Evolutionary conservation across 768 basidiomycete genomes (phyloP).

Genomic region (Candolleomyces eurysporus): DNA sequence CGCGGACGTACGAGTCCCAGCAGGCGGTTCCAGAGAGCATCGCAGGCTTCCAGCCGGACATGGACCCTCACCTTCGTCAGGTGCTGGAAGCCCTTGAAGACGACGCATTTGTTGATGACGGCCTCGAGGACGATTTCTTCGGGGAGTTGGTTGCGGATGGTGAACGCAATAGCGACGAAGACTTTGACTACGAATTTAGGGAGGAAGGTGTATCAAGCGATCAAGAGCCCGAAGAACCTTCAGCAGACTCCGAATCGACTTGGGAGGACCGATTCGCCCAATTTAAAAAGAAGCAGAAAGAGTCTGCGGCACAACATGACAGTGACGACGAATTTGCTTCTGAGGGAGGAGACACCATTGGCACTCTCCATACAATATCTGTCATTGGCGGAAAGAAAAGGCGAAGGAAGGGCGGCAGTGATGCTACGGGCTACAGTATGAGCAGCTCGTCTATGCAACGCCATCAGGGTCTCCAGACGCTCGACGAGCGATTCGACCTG

Average conservation of each 20-base stretch:
- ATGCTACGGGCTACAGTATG: conserved; percentile 96
- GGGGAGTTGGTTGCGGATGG: conserved; percentile 68
- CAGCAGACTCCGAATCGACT: conserved; percentile 1
- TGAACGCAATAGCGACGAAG: conserved; percentile 61
- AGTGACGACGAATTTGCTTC: conserved; percentile 57
- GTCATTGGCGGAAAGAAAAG: conserved; percentile 78
- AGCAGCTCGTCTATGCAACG: conserved; percentile 95
- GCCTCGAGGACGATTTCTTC: conserved; percentile 75
- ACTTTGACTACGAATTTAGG: conserved; percentile 62
- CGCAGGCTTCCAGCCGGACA: conserved; percentile 88
- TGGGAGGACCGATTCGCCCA: conserved; percentile 83
- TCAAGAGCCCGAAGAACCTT: conserved; percentile 16
- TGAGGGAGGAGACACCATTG: conserved; percentile 81
- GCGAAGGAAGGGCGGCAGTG: conserved; percentile 70
- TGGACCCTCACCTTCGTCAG: conserved; percentile 95
- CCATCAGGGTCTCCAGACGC: conserved; percentile 80
- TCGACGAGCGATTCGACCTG: conserved; percentile 95
- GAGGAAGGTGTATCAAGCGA: conserved; percentile 41
- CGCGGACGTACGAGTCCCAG: conserved; percentile 71
- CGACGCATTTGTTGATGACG: conserved; percentile 87
- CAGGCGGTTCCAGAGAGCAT: conserved; percentile 80
- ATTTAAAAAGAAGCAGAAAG: conserved; percentile 70
- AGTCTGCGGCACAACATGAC: conserved; percentile 29
- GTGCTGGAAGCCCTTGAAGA: conserved; percentile 93
- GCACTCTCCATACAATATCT: conserved; percentile 67